Evolutionary conservation across 1,284 basidiomycete species (phyloP).

Genomic region (Sporisorium scitamineum): DNA sequence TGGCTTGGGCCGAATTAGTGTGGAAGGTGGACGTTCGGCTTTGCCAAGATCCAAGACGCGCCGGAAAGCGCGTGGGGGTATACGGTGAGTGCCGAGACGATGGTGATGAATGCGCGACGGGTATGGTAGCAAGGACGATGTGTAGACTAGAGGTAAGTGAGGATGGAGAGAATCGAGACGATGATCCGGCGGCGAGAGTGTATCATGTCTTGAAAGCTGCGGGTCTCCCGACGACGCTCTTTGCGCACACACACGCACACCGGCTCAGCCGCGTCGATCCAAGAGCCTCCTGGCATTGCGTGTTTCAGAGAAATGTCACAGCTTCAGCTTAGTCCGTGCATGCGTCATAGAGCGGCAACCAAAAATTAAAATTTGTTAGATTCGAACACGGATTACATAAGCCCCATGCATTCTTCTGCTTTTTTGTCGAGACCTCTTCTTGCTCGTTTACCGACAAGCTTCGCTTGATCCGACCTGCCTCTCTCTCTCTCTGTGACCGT

Average conservation of each 20-base stretch:
- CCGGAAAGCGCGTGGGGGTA: background rate
- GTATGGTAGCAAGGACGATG: background rate
- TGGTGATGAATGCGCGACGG: background rate
- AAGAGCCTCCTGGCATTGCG: background rate
- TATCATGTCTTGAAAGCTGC: background rate
- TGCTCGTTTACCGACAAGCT: background rate
- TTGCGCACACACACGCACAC: background rate
- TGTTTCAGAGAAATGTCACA: background rate
- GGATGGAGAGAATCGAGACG: background rate
- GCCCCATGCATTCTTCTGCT: background rate
- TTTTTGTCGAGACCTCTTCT: constrained; percentile 3
- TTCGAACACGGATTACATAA: constrained; percentile 3
- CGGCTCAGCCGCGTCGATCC: constrained; percentile 12
- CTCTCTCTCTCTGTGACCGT: background rate
- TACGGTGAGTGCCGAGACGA: background rate
- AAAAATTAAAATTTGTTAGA: background rate
- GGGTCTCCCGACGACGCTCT: constrained; percentile 2
- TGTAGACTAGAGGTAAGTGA: background rate
- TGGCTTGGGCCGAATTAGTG: background rate
- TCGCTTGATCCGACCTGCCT: constrained; percentile 6
- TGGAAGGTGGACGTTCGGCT: background rate
- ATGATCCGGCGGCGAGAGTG: background rate
- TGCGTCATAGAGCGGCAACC: constrained; percentile 7
- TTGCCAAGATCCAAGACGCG: background rate
- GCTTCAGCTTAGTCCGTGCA: constrained; percentile 8